Evolutionary conservation across 2,329 filamentous ascomycete genomes (phyloP).

Genomic region (Epichloe scottii): DNA sequence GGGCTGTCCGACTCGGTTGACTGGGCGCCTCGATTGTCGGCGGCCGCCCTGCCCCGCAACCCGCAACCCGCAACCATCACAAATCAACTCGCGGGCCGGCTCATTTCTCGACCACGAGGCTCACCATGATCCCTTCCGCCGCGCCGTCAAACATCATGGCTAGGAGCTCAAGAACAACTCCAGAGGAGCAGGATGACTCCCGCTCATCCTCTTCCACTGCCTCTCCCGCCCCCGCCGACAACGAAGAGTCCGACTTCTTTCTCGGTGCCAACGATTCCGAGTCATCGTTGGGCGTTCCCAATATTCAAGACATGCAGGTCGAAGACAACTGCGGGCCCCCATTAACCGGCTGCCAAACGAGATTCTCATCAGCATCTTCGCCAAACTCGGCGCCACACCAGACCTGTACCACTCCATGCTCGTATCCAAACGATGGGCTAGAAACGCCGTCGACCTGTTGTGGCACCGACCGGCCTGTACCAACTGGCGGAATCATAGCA

Average conservation of each 20-base stretch:
- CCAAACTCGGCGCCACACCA: conserved; percentile 60
- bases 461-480: conserved; percentile 93
- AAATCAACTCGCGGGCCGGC: neutral
- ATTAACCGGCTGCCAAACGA: conserved; percentile 83
- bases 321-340: conserved; percentile 59
- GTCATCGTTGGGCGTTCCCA: conserved; percentile 75
- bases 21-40: conserved; percentile 1
- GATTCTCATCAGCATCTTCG: conserved; percentile 85
- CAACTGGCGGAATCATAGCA: conserved; percentile 68
- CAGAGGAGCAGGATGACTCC: conserved; percentile 36
- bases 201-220: conserved; percentile 57
- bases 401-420: conserved; percentile 85
- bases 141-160: conserved; percentile 10
- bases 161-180: conserved; percentile 7
- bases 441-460: conserved; percentile 81
- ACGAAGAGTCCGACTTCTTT: conserved; percentile 91
- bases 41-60: neutral
- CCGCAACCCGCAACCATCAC: neutral
- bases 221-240: conserved; percentile 62
- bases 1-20: conserved; percentile 5
- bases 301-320: conserved; percentile 61
- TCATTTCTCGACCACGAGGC: neutral
- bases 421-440: conserved; percentile 87
- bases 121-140: conserved; percentile 9
- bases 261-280: conserved; percentile 81